A percentile compares a stretch with the other conserved stretches of the same genome.
phyloP scores from a whole-genome alignment of 257 asterid genomes.

The Petrea volubilis region DNA sequence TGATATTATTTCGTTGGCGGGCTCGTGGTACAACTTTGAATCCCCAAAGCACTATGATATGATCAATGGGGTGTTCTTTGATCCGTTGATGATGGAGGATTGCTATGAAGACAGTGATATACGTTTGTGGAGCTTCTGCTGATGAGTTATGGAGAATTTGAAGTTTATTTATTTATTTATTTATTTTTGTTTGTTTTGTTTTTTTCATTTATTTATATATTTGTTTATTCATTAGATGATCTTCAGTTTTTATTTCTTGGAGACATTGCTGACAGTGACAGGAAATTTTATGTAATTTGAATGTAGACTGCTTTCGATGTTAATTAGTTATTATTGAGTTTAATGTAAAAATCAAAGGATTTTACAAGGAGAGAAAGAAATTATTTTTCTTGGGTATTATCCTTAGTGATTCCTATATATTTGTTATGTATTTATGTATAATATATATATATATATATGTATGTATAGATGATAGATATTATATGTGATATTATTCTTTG shows the following conservation, averaged over 20 bases:
- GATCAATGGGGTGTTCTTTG: conserved; percentile 61
- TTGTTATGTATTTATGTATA: not conserved
- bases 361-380: not conserved
- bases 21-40: conserved; percentile 67
- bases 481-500: no score
- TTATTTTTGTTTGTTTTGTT: conserved; percentile 22
- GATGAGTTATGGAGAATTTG: conserved; percentile 16
- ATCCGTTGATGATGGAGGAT: conserved; percentile 51
- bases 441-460: no score
- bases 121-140: conserved; percentile 81
- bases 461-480: no score
- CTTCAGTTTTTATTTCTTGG: conserved; percentile 45
- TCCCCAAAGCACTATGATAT: conserved; percentile 71
- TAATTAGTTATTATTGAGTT: not conserved
- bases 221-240: conserved; percentile 38
- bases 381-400: conserved; percentile 4
- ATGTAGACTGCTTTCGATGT: not conserved
- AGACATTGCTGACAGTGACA: conserved; percentile 48
- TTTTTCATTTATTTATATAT: not conserved
- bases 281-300: not conserved
- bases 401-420: conserved; percentile 14
- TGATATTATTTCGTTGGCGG: conserved; percentile 22
- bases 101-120: conserved; percentile 56
- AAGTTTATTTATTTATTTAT: not conserved
- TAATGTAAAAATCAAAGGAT: conserved; percentile 19